Percentiles rank a stretch among this genome's conserved stretches.
Evolutionary conservation across 169 alveolate species (phyloP).

Genomic region (Toxoplasma gondii): DNA sequence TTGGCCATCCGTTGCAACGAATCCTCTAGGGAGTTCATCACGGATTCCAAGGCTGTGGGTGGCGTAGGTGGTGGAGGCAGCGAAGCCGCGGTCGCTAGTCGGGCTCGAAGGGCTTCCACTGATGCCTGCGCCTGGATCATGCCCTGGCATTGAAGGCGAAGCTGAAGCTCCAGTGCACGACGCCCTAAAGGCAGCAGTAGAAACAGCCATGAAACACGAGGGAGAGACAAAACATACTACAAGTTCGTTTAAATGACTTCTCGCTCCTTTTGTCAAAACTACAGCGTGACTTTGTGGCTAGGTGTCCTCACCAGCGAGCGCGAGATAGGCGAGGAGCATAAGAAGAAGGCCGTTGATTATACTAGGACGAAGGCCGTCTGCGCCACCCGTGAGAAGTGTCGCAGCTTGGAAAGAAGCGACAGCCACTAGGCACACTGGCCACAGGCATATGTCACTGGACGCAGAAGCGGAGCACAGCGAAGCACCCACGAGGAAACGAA

Average conservation of each 20-base stretch:
- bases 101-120: background rate
- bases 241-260: too few species aligned
- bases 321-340: conserved; percentile 19
- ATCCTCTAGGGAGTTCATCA: background rate
- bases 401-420: background rate
- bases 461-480: background rate
- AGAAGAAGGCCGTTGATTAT: conserved; percentile 12
- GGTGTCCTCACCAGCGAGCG: background rate
- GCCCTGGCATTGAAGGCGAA: background rate
- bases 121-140: background rate
- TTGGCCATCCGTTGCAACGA: background rate
- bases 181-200: background rate
- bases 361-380: conserved; percentile 20
- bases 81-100: background rate
- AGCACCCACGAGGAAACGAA: background rate
- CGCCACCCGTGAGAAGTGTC: background rate
- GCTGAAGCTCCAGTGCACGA: conserved; percentile 32
- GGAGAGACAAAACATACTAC: too few species aligned
- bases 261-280: too few species aligned
- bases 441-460: conserved; percentile 2
- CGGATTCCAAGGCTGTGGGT: background rate
- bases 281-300: too few species aligned
- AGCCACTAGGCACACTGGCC: conserved; percentile 10
- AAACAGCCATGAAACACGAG: too few species aligned
- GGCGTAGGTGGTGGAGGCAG: background rate